Percentiles rank a stretch among this genome's conserved stretches.
These are phyloP conservation scores for Apostasia ramifera DNA, from an alignment of 106 monocot genomes.

Conservation along the genomic window DNA sequence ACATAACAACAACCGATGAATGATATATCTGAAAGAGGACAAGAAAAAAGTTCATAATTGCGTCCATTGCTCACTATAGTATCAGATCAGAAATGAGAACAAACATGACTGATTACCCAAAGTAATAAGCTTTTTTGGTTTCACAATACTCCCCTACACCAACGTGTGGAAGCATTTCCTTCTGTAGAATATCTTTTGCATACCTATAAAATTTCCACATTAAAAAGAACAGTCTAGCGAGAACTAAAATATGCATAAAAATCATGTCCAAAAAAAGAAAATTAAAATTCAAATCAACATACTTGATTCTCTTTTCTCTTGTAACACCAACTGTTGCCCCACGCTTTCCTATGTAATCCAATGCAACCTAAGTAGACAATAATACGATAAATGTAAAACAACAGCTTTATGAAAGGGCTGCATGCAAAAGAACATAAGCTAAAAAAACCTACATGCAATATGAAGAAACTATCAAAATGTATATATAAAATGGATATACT, in stretches of 20 bases:
- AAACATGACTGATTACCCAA: slow-evolving; percentile 48
- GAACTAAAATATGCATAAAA: neutral
- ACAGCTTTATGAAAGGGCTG: neutral
- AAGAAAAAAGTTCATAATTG: neutral
- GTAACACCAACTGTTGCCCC: slow-evolving; percentile 97
- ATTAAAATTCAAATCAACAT: slow-evolving; percentile 5
- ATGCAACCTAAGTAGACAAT: slow-evolving; percentile 52
- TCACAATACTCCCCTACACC: slow-evolving; percentile 97
- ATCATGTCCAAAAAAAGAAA: neutral
- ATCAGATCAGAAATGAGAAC: neutral
- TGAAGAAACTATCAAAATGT: neutral
- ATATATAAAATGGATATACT: neutral
- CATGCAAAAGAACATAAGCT: neutral
- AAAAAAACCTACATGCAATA: too few relatives aligned
- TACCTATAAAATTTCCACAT: slow-evolving; percentile 31
- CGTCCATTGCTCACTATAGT: neutral
- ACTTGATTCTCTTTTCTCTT: slow-evolving; percentile 97
- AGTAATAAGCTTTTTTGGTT: slow-evolving; percentile 99
- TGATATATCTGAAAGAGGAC: slow-evolving; percentile 66
- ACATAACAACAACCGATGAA: slow-evolving; percentile 88
- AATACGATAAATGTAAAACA: neutral
- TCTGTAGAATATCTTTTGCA: slow-evolving; percentile 97
- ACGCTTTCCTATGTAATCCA: slow-evolving; percentile 98
- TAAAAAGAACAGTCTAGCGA: neutral
- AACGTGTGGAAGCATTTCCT: slow-evolving; percentile 99